A percentile compares a stretch with the other conserved stretches of the same genome.
These are phyloP conservation scores for Podospora pseudoanserina DNA, from an alignment of 495 filamentous ascomycete genomes.

Conservation along the genomic window DNA sequence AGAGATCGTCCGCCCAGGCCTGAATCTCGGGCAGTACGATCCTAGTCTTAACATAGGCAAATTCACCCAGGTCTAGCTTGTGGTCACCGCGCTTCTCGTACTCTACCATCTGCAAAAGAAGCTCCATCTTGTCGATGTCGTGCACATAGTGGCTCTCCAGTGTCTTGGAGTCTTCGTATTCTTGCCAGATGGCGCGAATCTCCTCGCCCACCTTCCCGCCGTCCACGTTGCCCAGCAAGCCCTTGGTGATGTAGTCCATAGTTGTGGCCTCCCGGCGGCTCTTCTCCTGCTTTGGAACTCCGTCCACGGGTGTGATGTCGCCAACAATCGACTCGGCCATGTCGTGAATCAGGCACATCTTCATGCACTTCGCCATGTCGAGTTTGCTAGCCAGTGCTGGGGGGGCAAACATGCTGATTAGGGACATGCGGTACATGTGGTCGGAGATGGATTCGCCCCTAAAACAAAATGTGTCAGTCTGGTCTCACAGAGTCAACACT, in stretches of 20 bases:
- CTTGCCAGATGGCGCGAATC: conserved; percentile 77
- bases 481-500: not conserved
- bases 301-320: conserved; percentile 90
- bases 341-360: conserved; percentile 93
- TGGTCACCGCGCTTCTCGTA: conserved; percentile 74
- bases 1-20: conserved; percentile 70
- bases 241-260: conserved; percentile 80
- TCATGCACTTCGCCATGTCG: conserved; percentile 78
- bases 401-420: conserved; percentile 93
- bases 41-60: conserved; percentile 66
- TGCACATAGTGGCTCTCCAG: conserved; percentile 85
- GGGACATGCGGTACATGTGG: conserved; percentile 99
- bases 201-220: conserved; percentile 62
- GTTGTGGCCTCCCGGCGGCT: conserved; percentile 75
- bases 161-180: conserved; percentile 86
- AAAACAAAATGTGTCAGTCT: conserved; percentile 17
- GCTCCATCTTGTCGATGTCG: conserved; percentile 94
- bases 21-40: conserved; percentile 74
- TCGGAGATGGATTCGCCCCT: conserved; percentile 83
- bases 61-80: conserved; percentile 74
- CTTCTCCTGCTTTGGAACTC: conserved; percentile 71
- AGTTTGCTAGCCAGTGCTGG: conserved; percentile 62
- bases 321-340: conserved; percentile 95
- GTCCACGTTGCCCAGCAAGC: conserved; percentile 69
- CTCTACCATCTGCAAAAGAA: conserved; percentile 92